Evolutionary conservation across 768 basidiomycete species (phyloP).

Genomic region (Leccinum incarnatum): DNA sequence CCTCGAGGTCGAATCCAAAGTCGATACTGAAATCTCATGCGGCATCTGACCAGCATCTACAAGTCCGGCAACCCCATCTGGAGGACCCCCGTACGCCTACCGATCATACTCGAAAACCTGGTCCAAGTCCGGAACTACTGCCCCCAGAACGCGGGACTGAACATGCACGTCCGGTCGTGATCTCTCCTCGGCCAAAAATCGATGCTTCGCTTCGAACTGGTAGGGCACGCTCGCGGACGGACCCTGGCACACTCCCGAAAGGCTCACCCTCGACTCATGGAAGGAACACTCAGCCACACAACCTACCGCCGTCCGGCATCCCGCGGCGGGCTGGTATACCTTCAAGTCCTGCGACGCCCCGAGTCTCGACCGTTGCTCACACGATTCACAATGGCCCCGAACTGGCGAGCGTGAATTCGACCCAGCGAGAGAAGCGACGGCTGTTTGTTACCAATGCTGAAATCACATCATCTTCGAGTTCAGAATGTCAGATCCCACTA

Average conservation of each 20-base stretch:
- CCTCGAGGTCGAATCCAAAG: constrained; percentile 33
- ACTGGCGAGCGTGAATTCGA: constrained; percentile 29
- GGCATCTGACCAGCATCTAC: constrained; percentile 18
- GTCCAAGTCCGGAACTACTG: constrained; percentile 8
- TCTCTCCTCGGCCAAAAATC: constrained; percentile 10
- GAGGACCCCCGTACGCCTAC: constrained; percentile 7
- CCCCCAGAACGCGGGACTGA: constrained; percentile 4
- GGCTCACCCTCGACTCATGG: constrained; percentile 3
- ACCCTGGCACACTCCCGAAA: constrained; percentile 23
- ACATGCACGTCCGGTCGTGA: constrained; percentile 4
- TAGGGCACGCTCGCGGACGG: constrained; percentile 30
- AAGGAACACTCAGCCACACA: constrained; percentile 9
- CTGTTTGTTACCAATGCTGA: constrained; percentile 46
- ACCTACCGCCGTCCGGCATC: constrained; percentile 21
- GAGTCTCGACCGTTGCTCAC: constrained; percentile 5
- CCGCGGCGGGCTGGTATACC: constrained; percentile 25
- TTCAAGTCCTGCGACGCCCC: constrained; percentile 14
- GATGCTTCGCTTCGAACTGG: constrained; percentile 16
- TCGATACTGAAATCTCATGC: constrained; percentile 27
- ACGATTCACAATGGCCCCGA: constrained; percentile 25
- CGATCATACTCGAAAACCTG: constrained; percentile 13
- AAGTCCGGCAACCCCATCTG: constrained; percentile 6
- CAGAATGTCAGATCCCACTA: constrained; percentile 34
- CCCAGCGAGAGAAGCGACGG: constrained; percentile 33
- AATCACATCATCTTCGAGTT: constrained; percentile 41